phyloP scores from a whole-genome alignment of 108 stramenopile species.

The Aurantiochytrium sp. region DNA sequence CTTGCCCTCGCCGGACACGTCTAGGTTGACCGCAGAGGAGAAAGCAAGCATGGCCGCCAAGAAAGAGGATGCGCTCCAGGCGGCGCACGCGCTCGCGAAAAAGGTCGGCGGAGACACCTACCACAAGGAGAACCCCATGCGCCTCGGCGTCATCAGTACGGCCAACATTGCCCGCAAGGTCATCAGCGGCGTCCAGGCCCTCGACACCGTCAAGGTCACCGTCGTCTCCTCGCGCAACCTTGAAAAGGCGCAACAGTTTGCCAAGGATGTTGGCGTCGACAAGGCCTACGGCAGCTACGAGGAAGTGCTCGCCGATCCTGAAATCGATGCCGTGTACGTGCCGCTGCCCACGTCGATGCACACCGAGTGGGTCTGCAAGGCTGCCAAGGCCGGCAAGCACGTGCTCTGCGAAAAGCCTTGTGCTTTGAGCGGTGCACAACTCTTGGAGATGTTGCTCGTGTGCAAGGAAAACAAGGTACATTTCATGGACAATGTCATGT shows the following conservation, averaged over 20 bases:
- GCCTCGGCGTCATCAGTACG: neutral
- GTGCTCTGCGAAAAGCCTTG: conserved; percentile 33
- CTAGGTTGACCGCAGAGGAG: no score
- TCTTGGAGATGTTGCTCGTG: neutral
- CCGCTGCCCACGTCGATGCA: conserved; percentile 28
- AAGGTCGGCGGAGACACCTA: neutral
- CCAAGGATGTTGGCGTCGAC: neutral
- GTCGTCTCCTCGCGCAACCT: neutral
- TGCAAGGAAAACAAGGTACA: neutral
- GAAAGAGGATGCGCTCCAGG: neutral
- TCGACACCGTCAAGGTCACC: neutral
- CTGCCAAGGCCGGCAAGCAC: conserved; percentile 26
- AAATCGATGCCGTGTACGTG: conserved; percentile 24
- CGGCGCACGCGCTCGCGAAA: neutral
- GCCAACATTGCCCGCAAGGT: conserved; percentile 21
- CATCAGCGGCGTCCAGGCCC: neutral
- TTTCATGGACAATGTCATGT: conserved; percentile 27
- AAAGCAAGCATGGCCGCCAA: no score
- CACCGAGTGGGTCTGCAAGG: conserved; percentile 29
- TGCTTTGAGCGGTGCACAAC: neutral
- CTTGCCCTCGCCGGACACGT: no score
- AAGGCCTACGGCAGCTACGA: conserved; percentile 15
- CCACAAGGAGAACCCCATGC: neutral
- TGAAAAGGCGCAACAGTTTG: conserved; percentile 10
- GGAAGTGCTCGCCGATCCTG: neutral